Evolutionary conservation across 495 filamentous ascomycete genomes (phyloP).

Genomic region (Venustampulla echinocandica): DNA sequence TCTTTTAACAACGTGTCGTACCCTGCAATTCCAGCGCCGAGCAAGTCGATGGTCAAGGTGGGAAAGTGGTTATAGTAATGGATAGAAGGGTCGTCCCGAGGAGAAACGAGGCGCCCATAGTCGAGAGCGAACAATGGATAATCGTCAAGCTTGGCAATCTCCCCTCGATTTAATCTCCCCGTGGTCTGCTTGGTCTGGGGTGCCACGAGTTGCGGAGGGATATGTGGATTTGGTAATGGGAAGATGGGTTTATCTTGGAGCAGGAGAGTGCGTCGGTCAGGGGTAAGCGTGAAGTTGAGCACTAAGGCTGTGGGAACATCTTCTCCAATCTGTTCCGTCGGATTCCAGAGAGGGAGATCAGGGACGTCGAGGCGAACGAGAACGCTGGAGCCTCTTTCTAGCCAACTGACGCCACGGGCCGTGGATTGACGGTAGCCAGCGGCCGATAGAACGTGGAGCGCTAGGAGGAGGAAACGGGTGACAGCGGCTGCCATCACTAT

Average conservation of each 20-base stretch:
- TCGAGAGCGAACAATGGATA: conserved; percentile 2
- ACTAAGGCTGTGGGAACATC: conserved; percentile 5
- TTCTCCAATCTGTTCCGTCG: conserved; percentile 1
- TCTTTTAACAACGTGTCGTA: conserved; percentile 2
- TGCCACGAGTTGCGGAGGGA: conserved; percentile 6
- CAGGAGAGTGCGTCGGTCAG: conserved; percentile 10
- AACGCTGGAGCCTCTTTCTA: not conserved
- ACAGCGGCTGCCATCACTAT: too few species aligned
- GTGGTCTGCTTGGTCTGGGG: not conserved
- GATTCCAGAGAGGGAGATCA: conserved; percentile 10
- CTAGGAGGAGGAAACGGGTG: too few species aligned
- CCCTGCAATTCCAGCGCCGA: conserved; percentile 2
- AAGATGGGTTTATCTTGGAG: conserved; percentile 12
- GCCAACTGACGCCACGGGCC: conserved; percentile 3
- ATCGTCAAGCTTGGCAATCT: not conserved
- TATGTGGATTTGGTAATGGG: conserved; percentile 4
- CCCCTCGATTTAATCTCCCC: not conserved
- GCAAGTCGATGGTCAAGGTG: conserved; percentile 1
- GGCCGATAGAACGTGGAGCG: not conserved
- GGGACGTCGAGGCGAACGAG: conserved; percentile 6
- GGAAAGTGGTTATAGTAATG: conserved; percentile 5
- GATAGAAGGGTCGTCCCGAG: not conserved
- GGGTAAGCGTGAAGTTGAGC: conserved; percentile 13
- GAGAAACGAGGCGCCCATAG: conserved; percentile 2
- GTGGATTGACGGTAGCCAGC: not conserved